Evolutionary conservation across 805 yeast species (phyloP).

Genomic region (Candida succiphila): DNA sequence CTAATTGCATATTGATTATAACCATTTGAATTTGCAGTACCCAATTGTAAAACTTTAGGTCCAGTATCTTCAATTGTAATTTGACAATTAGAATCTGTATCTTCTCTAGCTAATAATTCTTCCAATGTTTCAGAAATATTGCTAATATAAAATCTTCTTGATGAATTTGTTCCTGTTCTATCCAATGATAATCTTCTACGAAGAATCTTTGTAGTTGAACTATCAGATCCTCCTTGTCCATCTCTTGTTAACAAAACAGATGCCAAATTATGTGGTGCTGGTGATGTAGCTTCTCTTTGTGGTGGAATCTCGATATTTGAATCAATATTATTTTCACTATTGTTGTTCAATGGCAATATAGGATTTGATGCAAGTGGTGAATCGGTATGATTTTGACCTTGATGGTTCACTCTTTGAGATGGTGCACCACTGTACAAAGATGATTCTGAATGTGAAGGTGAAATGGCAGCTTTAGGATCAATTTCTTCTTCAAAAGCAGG

Average conservation of each 20-base stretch:
- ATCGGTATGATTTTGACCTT: too few relatives aligned
- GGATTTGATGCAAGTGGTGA: too few relatives aligned
- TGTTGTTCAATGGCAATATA: too few relatives aligned
- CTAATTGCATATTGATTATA: conserved; percentile 61
- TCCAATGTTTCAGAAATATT: conserved; percentile 67
- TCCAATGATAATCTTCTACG: conserved; percentile 47
- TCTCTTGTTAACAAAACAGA: too few relatives aligned
- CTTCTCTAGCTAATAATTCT: conserved; percentile 65
- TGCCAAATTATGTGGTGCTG: too few relatives aligned
- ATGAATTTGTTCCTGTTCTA: conserved; percentile 21
- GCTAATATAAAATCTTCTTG: conserved; percentile 52
- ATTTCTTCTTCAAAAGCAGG: not conserved
- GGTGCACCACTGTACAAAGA: too few relatives aligned
- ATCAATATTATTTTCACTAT: too few relatives aligned
- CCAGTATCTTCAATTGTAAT: conserved; percentile 81
- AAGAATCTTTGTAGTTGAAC: conserved; percentile 1
- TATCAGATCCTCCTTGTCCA: not conserved
- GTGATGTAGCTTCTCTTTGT: too few relatives aligned
- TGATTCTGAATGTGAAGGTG: conserved; percentile 12
- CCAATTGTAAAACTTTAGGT: conserved; percentile 69
- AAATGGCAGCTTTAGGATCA: conserved; percentile 1
- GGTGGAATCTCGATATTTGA: too few relatives aligned
- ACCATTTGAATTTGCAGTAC: conserved; percentile 82
- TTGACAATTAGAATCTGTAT: conserved; percentile 77
- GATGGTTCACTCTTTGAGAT: too few relatives aligned